phyloP scores from a whole-genome alignment of 495 filamentous ascomycete genomes.

The Neurospora terricola region DNA sequence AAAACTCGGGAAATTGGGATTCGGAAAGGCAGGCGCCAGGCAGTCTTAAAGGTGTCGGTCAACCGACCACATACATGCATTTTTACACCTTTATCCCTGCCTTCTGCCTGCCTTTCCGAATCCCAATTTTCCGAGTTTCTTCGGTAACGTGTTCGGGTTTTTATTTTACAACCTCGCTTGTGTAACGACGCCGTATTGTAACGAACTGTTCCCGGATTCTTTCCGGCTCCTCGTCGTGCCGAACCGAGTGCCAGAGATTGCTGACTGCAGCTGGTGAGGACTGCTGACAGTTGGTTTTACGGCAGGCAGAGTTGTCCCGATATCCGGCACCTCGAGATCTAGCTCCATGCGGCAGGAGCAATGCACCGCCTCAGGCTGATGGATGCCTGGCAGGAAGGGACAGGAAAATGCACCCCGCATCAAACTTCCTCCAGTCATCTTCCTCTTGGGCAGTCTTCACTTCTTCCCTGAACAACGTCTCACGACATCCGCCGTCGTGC shows the following conservation, averaged over 20 bases:
- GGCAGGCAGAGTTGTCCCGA: neutral
- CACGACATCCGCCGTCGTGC: neutral
- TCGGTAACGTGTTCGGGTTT: no score
- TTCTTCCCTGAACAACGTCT: neutral
- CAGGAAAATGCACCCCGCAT: neutral
- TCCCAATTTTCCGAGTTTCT: no score
- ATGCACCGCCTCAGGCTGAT: neutral
- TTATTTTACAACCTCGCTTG: no score
- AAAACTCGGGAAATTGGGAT: no score
- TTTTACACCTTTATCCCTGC: no score
- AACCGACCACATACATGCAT: no score
- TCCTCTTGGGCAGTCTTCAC: neutral
- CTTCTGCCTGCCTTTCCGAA: no score
- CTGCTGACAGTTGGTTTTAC: neutral
- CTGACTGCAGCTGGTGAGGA: neutral
- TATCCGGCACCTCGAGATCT: neutral
- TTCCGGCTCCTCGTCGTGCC: neutral
- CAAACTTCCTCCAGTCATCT: neutral
- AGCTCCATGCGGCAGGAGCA: neutral
- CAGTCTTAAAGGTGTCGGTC: no score
- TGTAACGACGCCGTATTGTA: neutral
- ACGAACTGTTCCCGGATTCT: neutral
- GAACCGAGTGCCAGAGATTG: neutral
- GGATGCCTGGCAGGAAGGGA: neutral
- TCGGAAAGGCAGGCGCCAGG: no score